Percentiles rank a stretch among this genome's conserved stretches.
These are phyloP conservation scores for Triangularia setosa DNA, from an alignment of 2,329 filamentous ascomycete genomes.

Conservation along the genomic window DNA sequence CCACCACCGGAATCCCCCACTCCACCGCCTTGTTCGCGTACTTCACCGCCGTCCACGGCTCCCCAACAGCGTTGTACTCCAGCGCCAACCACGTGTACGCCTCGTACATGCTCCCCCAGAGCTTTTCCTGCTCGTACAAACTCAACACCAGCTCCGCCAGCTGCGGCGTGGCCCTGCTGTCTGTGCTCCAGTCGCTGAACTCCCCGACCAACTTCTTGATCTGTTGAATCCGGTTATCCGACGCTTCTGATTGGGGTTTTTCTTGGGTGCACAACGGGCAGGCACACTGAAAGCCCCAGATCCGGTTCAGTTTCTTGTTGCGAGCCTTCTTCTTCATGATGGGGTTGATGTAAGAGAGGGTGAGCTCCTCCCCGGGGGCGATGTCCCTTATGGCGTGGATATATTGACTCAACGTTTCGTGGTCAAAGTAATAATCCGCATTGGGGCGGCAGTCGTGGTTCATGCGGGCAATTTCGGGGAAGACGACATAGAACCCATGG, in stretches of 20 bases:
- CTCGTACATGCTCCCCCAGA: constrained; percentile 34
- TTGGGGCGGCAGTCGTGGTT: constrained; percentile 46
- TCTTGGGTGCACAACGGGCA: constrained; percentile 38
- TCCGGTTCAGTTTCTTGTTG: constrained; percentile 28
- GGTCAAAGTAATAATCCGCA: constrained; percentile 41
- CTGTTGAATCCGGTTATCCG: constrained; percentile 37
- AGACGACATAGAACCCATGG: constrained; percentile 36
- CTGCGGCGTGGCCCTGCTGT: constrained; percentile 32
- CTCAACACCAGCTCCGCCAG: constrained; percentile 39
- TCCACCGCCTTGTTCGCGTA: constrained; percentile 39
- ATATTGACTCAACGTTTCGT: constrained; percentile 36
- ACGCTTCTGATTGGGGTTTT: constrained; percentile 28
- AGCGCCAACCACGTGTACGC: constrained; percentile 38
- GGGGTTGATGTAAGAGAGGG: constrained; percentile 41
- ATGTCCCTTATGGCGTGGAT: constrained; percentile 39
- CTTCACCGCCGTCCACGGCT: constrained; percentile 37
- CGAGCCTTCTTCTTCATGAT: constrained; percentile 31
- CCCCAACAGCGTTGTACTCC: constrained; percentile 38
- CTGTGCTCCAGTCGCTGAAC: constrained; percentile 31
- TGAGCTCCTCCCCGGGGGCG: constrained; percentile 40
- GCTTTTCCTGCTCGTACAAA: constrained; percentile 39
- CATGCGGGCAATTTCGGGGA: constrained; percentile 39
- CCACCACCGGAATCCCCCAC: constrained; percentile 31
- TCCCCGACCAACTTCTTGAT: constrained; percentile 31
- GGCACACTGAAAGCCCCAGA: constrained; percentile 40